Evolutionary conservation across 805 yeast species (phyloP), one percentile per base, ranked within the genome.

Genomic region (Schizosaccharomyces lindneri): DNA sequence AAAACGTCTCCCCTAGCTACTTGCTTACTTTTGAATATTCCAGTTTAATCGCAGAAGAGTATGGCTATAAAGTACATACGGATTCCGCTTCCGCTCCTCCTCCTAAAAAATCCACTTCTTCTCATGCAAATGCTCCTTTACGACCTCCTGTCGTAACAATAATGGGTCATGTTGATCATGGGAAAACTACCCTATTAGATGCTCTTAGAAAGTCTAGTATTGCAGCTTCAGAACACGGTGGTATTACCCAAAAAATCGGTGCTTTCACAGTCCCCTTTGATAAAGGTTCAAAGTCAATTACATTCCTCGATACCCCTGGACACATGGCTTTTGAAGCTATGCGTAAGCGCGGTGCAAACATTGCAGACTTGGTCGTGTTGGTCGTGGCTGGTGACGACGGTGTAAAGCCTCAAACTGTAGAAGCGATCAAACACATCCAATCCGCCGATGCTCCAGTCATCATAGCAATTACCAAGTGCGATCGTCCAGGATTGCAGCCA

Each of bases 81-180:
- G 84, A 81, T 60, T 77, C 81, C 64, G 71, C 83, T 61, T 80
- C 82, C 64, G 81, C 87, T 19, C 66, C 64, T 59, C 66, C 68
- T 39, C 75, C 78, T 17, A 79, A 81, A 0, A 39, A 48, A 62
- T 32, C 21, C 5, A 21, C 6, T 2, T n/a, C 21, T 17, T 51
- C 57, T 39, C 27, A 76, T 36, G 68, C 70, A n/a, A 72, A 73
- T 5, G 68, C 72, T 64, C 80, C 79, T 57, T 76, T 82, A 5
- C 75, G 97, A 65, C 88, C 98, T 0, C 98, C 98, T 0, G 84
- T 93, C 29, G 97, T 93, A 4, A 89, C 98, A 0, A 86, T 93
- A 61, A 93, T 93, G 97, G 98, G 98, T 2, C 98, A 93, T 71
- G 98, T 93, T 39, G 98, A 93, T 71, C 98, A 93, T 69, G 98